Percentiles rank a stretch among this genome's conserved stretches.
These are phyloP conservation scores for Pseudopithomyces maydicus DNA, from an alignment of 2,329 filamentous ascomycete species.

Conservation along the genomic window DNA sequence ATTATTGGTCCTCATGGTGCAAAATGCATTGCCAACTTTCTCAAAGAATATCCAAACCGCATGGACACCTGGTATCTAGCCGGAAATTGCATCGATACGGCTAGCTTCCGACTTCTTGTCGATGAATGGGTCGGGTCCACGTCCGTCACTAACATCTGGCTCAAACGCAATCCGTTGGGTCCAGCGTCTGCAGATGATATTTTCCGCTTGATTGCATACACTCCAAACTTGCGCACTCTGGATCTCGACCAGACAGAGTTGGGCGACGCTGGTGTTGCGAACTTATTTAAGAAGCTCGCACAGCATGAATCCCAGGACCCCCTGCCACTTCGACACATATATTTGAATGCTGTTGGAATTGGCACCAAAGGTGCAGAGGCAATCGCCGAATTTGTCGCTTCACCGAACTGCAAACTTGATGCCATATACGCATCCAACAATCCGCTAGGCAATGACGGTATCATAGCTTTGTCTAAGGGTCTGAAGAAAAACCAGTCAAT, in stretches of 20 bases:
- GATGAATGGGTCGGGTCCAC: slow-evolving; percentile 52
- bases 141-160: slow-evolving; percentile 57
- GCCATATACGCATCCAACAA: slow-evolving; percentile 42
- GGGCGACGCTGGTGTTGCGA: slow-evolving; percentile 53
- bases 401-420: slow-evolving; percentile 29
- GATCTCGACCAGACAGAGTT: slow-evolving; percentile 61
- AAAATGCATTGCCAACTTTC: slow-evolving; percentile 49
- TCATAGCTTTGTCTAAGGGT: slow-evolving; percentile 27
- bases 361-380: slow-evolving; percentile 24
- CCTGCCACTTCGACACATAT: slow-evolving; percentile 35
- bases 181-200: slow-evolving; percentile 47
- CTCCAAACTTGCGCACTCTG: slow-evolving; percentile 53
- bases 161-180: slow-evolving; percentile 60
- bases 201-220: slow-evolving; percentile 52
- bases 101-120: slow-evolving; percentile 50
- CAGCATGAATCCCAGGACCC: slow-evolving; percentile 29
- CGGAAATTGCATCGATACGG: slow-evolving; percentile 58
- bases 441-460: slow-evolving; percentile 33
- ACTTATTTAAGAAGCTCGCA: slow-evolving; percentile 50
- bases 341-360: slow-evolving; percentile 41
- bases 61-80: slow-evolving; percentile 63
- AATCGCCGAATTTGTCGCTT: slow-evolving; percentile 32
- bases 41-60: slow-evolving; percentile 51
- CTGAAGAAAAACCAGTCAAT: slow-evolving; percentile 27
- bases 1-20: slow-evolving; percentile 58